Base-by-base conservation (phyloP, 805 yeast species). In the Phaffomyces thermotolerans region DNA sequence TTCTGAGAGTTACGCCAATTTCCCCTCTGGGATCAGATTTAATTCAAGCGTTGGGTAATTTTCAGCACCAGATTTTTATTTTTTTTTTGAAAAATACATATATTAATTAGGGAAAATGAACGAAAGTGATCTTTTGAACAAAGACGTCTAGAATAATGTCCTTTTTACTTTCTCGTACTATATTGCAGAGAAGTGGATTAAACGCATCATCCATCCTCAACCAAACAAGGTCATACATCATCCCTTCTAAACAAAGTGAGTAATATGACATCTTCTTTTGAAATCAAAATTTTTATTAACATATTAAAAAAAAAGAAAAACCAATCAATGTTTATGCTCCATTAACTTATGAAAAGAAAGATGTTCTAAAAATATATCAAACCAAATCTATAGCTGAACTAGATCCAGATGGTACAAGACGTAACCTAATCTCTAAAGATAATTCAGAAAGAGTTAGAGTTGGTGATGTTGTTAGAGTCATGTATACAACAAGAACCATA, bases 401-500 rank as follows among this genome's bases (percentile, higher is more conserved):
- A 48, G 98, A 90, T 60, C 83, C 88, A 15, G 67, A 75, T 4
- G 93, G 91, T 5, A 67, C 71, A 66, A 83, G 85, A 64, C 68
- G 80, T 40, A 68, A 71, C 20, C 62, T 83, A 38, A 65, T 87
- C 27, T 66, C 72, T 43, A 66, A 68, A 25, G 50, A 59, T 20
- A 69, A 71, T 42, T 64, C 74, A 8, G 72, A 72, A 22, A 42
- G 51, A 37, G 67, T 90, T 27, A 73, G 86, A 44, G 75, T 95
- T 0, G 97, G 95, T 13, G 97, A 90, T 59, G 71, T 87, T 25
- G 78, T 90, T 33, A 77, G 84, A 49, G 83, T 90, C 4, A 76
- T 79, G 29, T 88, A 84, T 59, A 63, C 65, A 14, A 71, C 76
- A 44, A 63, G 76, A 49, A 54, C 66, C 5, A 78, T 82, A 59